These are phyloP conservation scores for Ascochyta clinopodiicola DNA, from an alignment of 2,329 filamentous ascomycete species.

Conservation along the genomic window DNA sequence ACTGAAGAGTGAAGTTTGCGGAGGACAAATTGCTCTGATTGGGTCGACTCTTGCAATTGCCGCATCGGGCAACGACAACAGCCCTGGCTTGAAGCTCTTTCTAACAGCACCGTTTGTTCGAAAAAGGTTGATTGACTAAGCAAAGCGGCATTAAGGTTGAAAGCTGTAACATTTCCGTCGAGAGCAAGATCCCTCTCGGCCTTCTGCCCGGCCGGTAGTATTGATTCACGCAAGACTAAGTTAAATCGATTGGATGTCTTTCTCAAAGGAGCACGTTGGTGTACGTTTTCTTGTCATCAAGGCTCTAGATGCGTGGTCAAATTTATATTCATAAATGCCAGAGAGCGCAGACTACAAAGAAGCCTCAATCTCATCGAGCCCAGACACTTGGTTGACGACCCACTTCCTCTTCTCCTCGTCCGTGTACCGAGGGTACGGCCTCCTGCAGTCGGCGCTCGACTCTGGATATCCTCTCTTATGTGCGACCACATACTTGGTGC, in stretches of 20 bases:
- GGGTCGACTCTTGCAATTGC: slow-evolving; percentile 6
- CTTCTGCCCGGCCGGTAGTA: slow-evolving; percentile 3
- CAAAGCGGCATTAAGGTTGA: slow-evolving; percentile 1
- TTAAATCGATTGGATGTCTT: background rate
- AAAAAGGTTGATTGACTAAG: slow-evolving; percentile 6
- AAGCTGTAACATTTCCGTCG: background rate
- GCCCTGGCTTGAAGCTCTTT: background rate
- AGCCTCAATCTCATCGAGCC: slow-evolving; percentile 40
- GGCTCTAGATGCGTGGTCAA: too few relatives aligned
- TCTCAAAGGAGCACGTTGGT: too few relatives aligned
- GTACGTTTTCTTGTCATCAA: too few relatives aligned
- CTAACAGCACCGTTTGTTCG: background rate
- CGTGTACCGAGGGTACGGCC: slow-evolving; percentile 60
- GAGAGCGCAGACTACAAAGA: slow-evolving; percentile 17
- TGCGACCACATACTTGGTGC: slow-evolving; percentile 66
- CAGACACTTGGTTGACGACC: slow-evolving; percentile 49
- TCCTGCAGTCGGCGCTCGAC: slow-evolving; percentile 59
- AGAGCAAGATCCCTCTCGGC: background rate
- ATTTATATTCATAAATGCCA: too few relatives aligned
- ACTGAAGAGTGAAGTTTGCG: background rate
- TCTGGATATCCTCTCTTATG: slow-evolving; percentile 61
- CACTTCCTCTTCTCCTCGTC: slow-evolving; percentile 56
- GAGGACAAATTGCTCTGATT: background rate
- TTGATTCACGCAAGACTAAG: background rate
- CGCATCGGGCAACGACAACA: background rate